Evolutionary conservation across 768 basidiomycete species (phyloP), one percentile per base, ranked within the genome.

Genomic region (Termitomyces sp.): DNA sequence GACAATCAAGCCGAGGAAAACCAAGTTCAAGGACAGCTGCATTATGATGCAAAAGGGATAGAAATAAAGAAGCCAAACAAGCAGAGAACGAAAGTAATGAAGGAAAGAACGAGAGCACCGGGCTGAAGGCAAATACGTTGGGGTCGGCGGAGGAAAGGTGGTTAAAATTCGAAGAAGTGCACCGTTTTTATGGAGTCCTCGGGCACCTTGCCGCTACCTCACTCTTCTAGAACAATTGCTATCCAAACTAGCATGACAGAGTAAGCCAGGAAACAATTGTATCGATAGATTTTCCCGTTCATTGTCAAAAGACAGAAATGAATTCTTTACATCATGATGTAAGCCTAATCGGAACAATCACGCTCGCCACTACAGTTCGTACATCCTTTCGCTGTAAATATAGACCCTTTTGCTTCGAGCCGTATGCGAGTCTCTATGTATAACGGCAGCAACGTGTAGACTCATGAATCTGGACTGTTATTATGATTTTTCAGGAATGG

Each of bases 1-100:
- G 60, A 69, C 71, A 58, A 71, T 64, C 49, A 78, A 63, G 64
- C 72, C 66, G 42, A 78, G 66, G 58, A 77, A 51, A 55, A 78
- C 58, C 20, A 50, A 40, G 18, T 42, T 55, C 58, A 67, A 49
- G 38, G 71, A 64, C 28, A 75, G 67, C 54, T 70, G 72, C 75
- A 79, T 79, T 49, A 45, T 68, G 57, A 63, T 52, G 59, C 54
- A 58, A 64, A 42, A 61, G 52, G 55, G 63, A 65, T 40, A 28
- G 57, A 36, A 52, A 58, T 32, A 48, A 44, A 53, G 36, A 24
- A 50, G n/a, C 33, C 59, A 62, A 33, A 57, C 63, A 57, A 52
- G 39, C 38, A 50, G 49, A 24, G 44, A 48, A 62, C 62, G 59
- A 35, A 57, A 12, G 54, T 40, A 20, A 55, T 55, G 59, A 67